Evolutionary conservation across 2,329 filamentous ascomycete species (phyloP).

Genomic region (Venturia carpophila): DNA sequence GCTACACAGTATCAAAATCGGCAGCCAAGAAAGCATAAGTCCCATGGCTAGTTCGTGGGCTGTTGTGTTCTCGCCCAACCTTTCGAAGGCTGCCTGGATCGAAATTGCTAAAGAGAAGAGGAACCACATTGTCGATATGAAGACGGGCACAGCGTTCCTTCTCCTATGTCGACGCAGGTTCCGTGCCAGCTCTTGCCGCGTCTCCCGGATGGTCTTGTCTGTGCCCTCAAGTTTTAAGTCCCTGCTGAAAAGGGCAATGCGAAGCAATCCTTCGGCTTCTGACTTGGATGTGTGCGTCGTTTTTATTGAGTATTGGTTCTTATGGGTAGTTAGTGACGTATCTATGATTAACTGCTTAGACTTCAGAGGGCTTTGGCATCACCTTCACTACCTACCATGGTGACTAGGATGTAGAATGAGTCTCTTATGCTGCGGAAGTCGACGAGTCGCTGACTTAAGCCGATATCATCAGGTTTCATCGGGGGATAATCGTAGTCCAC

Average conservation of each 20-base stretch:
- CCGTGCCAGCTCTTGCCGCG: slow-evolving; percentile 14
- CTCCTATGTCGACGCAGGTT: slow-evolving; percentile 12
- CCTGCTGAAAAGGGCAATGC: slow-evolving; percentile 19
- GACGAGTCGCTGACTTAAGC: neutral
- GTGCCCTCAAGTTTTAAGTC: slow-evolving; percentile 2
- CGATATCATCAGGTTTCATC: neutral
- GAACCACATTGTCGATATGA: slow-evolving; percentile 20
- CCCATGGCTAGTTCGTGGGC: slow-evolving; percentile 19
- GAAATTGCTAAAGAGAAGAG: slow-evolving; percentile 17
- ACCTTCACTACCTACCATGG: slow-evolving; percentile 11
- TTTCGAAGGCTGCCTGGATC: slow-evolving; percentile 18
- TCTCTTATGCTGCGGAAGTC: slow-evolving; percentile 18
- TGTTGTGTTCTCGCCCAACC: slow-evolving; percentile 17
- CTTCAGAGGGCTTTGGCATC: no score
- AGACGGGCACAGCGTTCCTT: slow-evolving; percentile 18
- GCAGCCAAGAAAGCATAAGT: slow-evolving; percentile 17
- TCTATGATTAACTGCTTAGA: neutral
- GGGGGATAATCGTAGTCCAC: slow-evolving; percentile 8
- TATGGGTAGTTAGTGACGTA: neutral
- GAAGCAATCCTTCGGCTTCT: slow-evolving; percentile 19
- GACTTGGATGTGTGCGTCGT: slow-evolving; percentile 12
- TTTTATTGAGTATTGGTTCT: slow-evolving; percentile 19
- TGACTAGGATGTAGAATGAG: slow-evolving; percentile 19
- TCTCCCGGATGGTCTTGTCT: neutral
- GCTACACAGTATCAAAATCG: slow-evolving; percentile 17